Evolutionary conservation across 306 rosid genomes (phyloP).

Genomic region (Adenanthera pavonina): DNA sequence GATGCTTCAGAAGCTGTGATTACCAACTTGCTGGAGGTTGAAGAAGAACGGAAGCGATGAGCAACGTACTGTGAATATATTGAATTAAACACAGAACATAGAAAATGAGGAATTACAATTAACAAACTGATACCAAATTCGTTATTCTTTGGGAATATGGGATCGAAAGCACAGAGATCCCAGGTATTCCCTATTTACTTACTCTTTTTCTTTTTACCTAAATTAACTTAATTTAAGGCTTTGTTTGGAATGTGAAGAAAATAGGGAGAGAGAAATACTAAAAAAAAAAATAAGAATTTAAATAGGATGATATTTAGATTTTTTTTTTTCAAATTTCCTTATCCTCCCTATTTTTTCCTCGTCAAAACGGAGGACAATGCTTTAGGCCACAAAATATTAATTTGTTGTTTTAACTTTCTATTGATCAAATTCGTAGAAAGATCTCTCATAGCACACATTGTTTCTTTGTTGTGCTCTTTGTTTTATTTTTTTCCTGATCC

Average conservation of each 20-base stretch:
- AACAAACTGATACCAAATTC: constrained; percentile 4
- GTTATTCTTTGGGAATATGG: constrained; percentile 31
- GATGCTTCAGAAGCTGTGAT: constrained; percentile 55
- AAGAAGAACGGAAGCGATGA: constrained; percentile 38
- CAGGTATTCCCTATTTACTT: constrained; percentile 31
- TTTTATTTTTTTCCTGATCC: not conserved
- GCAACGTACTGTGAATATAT: constrained; percentile 17
- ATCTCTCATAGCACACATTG: not conserved
- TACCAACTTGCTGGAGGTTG: constrained; percentile 51
- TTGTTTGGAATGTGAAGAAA: not conserved
- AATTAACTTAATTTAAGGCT: constrained; percentile 33
- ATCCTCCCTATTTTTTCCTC: too few species aligned
- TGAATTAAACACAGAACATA: not conserved
- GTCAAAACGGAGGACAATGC: not conserved
- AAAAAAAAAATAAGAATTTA: too few species aligned
- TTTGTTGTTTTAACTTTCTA: not conserved
- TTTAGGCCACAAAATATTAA: constrained; percentile 33
- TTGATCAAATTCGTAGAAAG: not conserved
- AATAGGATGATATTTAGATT: too few species aligned
- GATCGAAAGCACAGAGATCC: constrained; percentile 25
- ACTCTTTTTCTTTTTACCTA: constrained; percentile 39
- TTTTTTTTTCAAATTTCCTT: too few species aligned
- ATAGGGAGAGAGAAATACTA: too few species aligned
- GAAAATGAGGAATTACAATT: not conserved
- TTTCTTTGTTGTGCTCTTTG: not conserved